These are phyloP conservation scores for Pseudogymnoascus sp. DNA, from an alignment of 2,329 filamentous ascomycete species.

Conservation along the genomic window DNA sequence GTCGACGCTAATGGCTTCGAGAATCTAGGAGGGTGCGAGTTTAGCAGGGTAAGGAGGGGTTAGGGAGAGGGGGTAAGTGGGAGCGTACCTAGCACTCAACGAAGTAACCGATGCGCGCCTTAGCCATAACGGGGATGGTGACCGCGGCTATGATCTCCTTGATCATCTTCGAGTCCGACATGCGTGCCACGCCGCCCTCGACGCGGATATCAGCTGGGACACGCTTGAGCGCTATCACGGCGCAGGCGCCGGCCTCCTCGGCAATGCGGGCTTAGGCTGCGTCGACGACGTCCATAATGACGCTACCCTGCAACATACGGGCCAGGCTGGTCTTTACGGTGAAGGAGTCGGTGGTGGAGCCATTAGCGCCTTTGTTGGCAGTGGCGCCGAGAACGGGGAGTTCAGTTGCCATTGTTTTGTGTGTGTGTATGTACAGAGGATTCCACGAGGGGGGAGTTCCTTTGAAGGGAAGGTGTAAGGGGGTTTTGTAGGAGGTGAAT, in stretches of 20 bases:
- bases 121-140: conserved; percentile 98
- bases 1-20: conserved; percentile 89
- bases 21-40: conserved; percentile 52
- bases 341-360: conserved; percentile 47
- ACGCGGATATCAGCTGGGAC: conserved; percentile 93
- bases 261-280: conserved; percentile 82
- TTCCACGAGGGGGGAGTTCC: not conserved
- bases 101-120: conserved; percentile 94
- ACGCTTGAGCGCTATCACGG: conserved; percentile 97
- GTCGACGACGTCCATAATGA: conserved; percentile 98
- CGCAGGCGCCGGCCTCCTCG: conserved; percentile 89
- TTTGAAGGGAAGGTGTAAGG: not conserved
- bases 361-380: conserved; percentile 18
- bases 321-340: conserved; percentile 90
- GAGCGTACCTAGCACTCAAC: conserved; percentile 76
- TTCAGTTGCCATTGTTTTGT: conserved; percentile 36
- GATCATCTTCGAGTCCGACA: conserved; percentile 94
- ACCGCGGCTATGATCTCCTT: conserved; percentile 90
- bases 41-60: not conserved
- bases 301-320: conserved; percentile 97
- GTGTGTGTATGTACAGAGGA: not conserved
- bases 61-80: not conserved
- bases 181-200: conserved; percentile 88
- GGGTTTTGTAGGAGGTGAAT: not conserved
- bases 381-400: conserved; percentile 33